Evolutionary conservation across 2,329 filamentous ascomycete species (phyloP).

Genomic region (Microdochium paspali): DNA sequence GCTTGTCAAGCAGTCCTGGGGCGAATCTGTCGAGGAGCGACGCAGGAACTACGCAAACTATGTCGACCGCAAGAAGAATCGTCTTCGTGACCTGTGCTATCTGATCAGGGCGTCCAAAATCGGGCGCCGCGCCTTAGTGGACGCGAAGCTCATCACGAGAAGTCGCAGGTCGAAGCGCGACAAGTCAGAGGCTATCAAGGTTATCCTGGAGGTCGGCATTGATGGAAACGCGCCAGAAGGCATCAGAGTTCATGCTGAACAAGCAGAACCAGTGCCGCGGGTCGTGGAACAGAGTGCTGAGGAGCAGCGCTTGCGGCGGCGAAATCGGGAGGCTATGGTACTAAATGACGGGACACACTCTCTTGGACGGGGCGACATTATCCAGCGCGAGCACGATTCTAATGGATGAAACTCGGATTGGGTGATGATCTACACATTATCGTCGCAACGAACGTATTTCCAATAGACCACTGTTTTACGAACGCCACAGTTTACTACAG

Average conservation of each 20-base stretch:
- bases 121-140: slow-evolving; percentile 43
- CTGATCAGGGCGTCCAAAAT: slow-evolving; percentile 36
- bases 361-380: slow-evolving; percentile 67
- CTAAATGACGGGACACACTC: slow-evolving; percentile 77
- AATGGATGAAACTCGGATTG: slow-evolving; percentile 12
- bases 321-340: slow-evolving; percentile 82
- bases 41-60: slow-evolving; percentile 44
- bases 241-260: slow-evolving; percentile 16
- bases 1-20: slow-evolving; percentile 67
- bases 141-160: slow-evolving; percentile 34
- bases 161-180: slow-evolving; percentile 12
- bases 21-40: slow-evolving; percentile 40
- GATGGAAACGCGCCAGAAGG: slow-evolving; percentile 17
- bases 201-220: slow-evolving; percentile 25
- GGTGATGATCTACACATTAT: neutral
- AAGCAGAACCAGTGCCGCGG: slow-evolving; percentile 23
- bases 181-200: slow-evolving; percentile 19
- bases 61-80: slow-evolving; percentile 38
- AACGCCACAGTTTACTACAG: too few species aligned
- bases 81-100: slow-evolving; percentile 41
- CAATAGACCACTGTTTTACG: too few species aligned
- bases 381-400: slow-evolving; percentile 50
- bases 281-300: slow-evolving; percentile 46
- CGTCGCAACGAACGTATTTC: neutral
- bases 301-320: slow-evolving; percentile 64